Evolutionary conservation across 2,329 filamentous ascomycete genomes (phyloP), one percentile per base, ranked within the genome.

Genomic region (Blastomyces parvus): DNA sequence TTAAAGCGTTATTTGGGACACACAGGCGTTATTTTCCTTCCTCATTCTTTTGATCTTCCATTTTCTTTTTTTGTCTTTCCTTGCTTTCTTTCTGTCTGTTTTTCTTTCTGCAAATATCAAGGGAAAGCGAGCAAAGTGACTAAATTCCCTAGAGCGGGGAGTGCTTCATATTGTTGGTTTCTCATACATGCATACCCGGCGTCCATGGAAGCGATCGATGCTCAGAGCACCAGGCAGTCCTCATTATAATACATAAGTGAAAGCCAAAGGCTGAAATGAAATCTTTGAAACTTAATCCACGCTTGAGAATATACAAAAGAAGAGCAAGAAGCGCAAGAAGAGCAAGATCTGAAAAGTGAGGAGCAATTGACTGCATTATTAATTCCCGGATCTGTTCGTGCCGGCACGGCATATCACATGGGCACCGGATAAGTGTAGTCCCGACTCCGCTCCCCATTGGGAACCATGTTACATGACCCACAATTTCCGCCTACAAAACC

Each of bases 401-500:
- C 25, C 48, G 48, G 46, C 22, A 27, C 11, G 3, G 48, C 11
- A 50, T 50, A 50, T 50, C 48, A 50, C 48, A 50, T 50, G 48
- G 36, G 1, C 17, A 38, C 7, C 64, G 70, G 67, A 70, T 65
- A n/a, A 69, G 66, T 33, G 25, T 66, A 66, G 64, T 62, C 38
- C 70, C 70, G 58, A 63, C 0, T 9, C 33, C 33, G 7, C 1
- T 7, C 33, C 0, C n/a, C 1, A 7, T 44, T 11, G 30, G 19
- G 1, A 1, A 14, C 19, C 4, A 42, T 44, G 36, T 44, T 74
- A 75, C 74, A 70, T 72, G 74, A 73, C 65, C 65, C 66, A 67
- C 65, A 38, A 46, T 36, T 44, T 58, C 36, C 8, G 33, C 17
- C 63, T 72, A 74, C 67, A 74, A 75, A 72, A 70, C 7, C 13